phyloP scores from a whole-genome alignment of 192 early-diverging fungal genomes.

The Phlyctochytrium planicorne region DNA sequence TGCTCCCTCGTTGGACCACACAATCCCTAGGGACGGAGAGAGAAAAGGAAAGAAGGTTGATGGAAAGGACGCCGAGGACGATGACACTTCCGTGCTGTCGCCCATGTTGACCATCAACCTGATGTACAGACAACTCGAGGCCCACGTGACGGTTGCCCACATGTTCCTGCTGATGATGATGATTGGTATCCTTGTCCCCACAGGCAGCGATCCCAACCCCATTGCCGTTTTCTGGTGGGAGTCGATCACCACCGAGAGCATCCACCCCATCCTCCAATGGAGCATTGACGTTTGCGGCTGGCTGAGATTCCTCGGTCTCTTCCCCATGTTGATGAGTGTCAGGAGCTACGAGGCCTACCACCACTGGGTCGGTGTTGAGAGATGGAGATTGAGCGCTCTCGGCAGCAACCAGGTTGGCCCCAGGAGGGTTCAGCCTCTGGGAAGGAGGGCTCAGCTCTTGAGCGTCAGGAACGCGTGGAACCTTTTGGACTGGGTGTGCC shows the following conservation, averaged over 20 bases:
- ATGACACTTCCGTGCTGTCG: conserved; percentile 4
- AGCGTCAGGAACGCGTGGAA: neutral
- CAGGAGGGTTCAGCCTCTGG: conserved; percentile 21
- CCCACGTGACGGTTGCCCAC: conserved; percentile 40
- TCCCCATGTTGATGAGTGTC: conserved; percentile 23
- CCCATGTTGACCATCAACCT: conserved; percentile 6
- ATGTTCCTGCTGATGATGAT: conserved; percentile 33
- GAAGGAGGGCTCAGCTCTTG: conserved; percentile 16
- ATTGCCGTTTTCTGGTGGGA: conserved; percentile 20
- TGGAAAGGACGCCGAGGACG: conserved; percentile 18
- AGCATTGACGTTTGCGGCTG: conserved; percentile 27
- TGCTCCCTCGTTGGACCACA: conserved; percentile 26
- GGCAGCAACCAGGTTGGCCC: neutral
- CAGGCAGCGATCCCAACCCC: conserved; percentile 7
- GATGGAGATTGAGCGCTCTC: conserved; percentile 23
- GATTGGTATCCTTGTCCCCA: conserved; percentile 25
- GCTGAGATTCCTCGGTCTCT: conserved; percentile 17
- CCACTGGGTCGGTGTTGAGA: conserved; percentile 32
- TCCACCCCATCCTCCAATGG: conserved; percentile 36
- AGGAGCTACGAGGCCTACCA: conserved; percentile 41
- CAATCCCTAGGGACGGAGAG: neutral
- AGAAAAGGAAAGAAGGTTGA: conserved; percentile 1
- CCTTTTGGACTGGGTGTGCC: conserved; percentile 41
- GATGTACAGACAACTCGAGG: conserved; percentile 33
- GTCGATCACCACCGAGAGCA: conserved; percentile 21